phyloP scores from a whole-genome alignment of 228 moss, liverwort and hornwort genomes.

The Sphagnum magellanicum region DNA sequence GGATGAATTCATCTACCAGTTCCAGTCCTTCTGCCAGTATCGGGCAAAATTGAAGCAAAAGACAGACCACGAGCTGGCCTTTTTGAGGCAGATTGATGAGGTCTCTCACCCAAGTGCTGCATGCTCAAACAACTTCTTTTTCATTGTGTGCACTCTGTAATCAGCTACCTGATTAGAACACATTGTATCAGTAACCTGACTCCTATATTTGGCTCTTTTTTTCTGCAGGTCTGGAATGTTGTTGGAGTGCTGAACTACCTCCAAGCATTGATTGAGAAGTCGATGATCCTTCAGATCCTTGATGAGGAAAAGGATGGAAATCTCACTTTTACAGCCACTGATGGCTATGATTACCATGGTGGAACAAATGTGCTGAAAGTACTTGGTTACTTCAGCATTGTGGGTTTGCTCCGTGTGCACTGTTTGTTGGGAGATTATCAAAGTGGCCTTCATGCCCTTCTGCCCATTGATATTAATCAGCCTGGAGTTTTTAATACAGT shows the following conservation, averaged over 20 bases:
- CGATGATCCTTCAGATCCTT: conserved; percentile 89
- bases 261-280: conserved; percentile 95
- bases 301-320: conserved; percentile 98
- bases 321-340: conserved; percentile 86
- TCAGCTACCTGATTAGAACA: not conserved
- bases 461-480: conserved; percentile 81
- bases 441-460: conserved; percentile 80
- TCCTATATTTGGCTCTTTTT: not conserved
- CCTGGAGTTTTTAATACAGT: conserved; percentile 88
- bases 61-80: conserved; percentile 80
- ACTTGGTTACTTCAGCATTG: conserved; percentile 95
- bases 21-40: conserved; percentile 98
- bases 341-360: conserved; percentile 95
- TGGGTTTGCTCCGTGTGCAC: conserved; percentile 88
- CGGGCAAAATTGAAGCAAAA: conserved; percentile 96
- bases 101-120: conserved; percentile 1
- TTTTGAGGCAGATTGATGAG: conserved; percentile 92
- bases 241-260: conserved; percentile 93
- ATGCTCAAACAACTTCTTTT: no score
- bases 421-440: conserved; percentile 96
- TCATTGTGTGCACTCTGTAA: not conserved
- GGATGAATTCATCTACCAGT: conserved; percentile 99
- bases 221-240: conserved; percentile 86
- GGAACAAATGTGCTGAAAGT: conserved; percentile 97
- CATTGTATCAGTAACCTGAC: not conserved